Evolutionary conservation across 139 green algal genomes (phyloP), one percentile per base, ranked within the genome.

Genomic region (Marvania coccoides): DNA sequence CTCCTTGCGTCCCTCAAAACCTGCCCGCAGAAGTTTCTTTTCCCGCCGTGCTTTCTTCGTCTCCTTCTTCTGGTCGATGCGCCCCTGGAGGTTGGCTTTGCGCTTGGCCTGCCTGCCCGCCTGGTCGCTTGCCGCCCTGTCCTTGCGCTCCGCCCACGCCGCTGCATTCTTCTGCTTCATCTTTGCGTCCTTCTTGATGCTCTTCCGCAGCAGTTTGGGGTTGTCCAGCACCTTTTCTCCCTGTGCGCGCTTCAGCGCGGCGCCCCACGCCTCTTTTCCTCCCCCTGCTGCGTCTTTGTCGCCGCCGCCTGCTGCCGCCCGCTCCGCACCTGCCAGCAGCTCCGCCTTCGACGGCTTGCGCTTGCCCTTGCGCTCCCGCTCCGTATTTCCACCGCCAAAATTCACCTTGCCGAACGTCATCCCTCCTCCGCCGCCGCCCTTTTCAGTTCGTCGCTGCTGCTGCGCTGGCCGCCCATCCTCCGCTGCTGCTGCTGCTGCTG

Each of bases 161-260:
- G 82, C 71, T 6, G 67, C 39, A 47, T 77, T 84, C 77, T 91
- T 90, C 31, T 79, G 70, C 69, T 83, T 82, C 4, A 79, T 58
- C 76, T 93, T 90, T 15, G 34, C 38, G 47, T 92, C 88, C 59
- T 72, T 80, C 61, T 91, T 92, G 3, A 95, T 40, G 63, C 65
- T 81, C 34, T 66, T 74, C 14, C 73, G 75, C 58, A 96, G 80
- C 71, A 91, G 80, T 66, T 88, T 90, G 64, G 90, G 88, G 69
- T 96, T 84, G 61, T 96, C 90, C n/a, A 94, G 73, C 38, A 96
- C 84, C 60, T 87, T 88, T 46, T 95, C 84, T 1, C 88, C 88
- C 31, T 61, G 36, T 12, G 89, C 89, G 1, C 86, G 69, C 23
- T 64, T 51, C 54, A 94, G 31, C 1, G 88, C 87, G 4, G 80